These are phyloP conservation scores for Xylaria venustula DNA, from an alignment of 495 filamentous ascomycete genomes.

Conservation along the genomic window DNA sequence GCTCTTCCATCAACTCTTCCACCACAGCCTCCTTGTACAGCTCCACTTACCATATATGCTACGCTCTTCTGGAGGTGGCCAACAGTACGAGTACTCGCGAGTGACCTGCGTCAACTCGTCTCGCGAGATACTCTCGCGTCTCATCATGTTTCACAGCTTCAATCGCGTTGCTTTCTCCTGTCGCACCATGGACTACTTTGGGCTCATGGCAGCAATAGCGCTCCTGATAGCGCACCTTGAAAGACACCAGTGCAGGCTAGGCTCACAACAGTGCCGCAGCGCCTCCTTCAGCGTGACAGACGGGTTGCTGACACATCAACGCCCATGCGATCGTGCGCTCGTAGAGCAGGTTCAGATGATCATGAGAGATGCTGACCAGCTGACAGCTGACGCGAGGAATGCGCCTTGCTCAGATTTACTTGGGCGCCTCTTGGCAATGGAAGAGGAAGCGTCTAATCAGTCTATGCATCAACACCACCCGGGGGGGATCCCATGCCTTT, in stretches of 20 bases:
- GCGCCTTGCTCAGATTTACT: conserved; percentile 26
- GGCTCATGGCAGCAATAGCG: conserved; percentile 32
- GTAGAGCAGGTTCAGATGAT: conserved; percentile 42
- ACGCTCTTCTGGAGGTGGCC: not conserved
- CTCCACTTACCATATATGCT: conserved; percentile 24
- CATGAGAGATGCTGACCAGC: not conserved
- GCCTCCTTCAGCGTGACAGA: conserved; percentile 4
- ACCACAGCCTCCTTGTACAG: conserved; percentile 19
- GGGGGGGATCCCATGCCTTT: conserved; percentile 1
- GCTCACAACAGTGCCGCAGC: not conserved
- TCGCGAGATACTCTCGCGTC: conserved; percentile 29
- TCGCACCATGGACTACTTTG: conserved; percentile 33
- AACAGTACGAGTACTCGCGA: conserved; percentile 19
- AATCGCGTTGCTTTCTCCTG: conserved; percentile 25
- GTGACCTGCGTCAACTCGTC: conserved; percentile 27
- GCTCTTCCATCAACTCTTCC: conserved; percentile 16
- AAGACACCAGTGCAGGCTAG: conserved; percentile 10
- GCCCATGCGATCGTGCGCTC: conserved; percentile 42
- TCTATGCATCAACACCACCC: conserved; percentile 7
- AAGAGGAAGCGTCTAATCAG: conserved; percentile 28
- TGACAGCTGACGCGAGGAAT: not conserved
- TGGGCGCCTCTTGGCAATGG: conserved; percentile 35
- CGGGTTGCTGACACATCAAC: conserved; percentile 37
- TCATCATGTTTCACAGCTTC: conserved; percentile 24
- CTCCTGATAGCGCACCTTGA: conserved; percentile 35